phyloP scores from a whole-genome alignment of 2,329 filamentous ascomycete species.

The Penicillium sp. region DNA sequence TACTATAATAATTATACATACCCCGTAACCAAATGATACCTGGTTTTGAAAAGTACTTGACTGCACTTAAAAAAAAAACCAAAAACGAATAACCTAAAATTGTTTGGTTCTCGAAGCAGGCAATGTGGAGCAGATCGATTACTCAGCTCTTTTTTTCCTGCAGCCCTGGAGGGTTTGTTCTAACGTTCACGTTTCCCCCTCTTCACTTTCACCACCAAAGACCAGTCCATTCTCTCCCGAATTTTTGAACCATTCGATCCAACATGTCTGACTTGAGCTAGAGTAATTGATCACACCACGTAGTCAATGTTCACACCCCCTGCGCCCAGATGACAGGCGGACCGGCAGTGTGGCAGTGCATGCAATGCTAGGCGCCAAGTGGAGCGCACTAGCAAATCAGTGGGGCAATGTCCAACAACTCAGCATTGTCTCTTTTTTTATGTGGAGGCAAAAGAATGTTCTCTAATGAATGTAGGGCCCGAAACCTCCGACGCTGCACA shows the following conservation, averaged over 20 bases:
- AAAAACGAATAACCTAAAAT: too few relatives aligned
- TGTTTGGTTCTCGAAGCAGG: slow-evolving; percentile 19
- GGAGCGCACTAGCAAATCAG: slow-evolving; percentile 27
- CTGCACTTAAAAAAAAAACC: too few relatives aligned
- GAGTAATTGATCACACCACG: background rate
- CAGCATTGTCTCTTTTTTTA: slow-evolving; percentile 19
- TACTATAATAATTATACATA: background rate
- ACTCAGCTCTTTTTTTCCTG: slow-evolving; percentile 16
- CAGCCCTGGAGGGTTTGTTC: slow-evolving; percentile 12
- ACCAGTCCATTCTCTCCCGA: background rate
- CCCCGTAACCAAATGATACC: too few relatives aligned
- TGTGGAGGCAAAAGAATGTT: slow-evolving; percentile 29
- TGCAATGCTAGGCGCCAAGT: slow-evolving; percentile 27
- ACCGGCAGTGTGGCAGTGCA: slow-evolving; percentile 32
- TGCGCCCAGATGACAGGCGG: slow-evolving; percentile 25
- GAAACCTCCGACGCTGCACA: slow-evolving; percentile 13
- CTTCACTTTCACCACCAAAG: background rate
- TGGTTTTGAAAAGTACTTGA: too few relatives aligned
- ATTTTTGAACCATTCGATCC: background rate
- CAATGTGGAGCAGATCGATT: slow-evolving; percentile 18
- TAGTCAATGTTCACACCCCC: slow-evolving; percentile 1
- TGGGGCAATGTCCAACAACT: slow-evolving; percentile 21
- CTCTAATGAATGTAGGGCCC: slow-evolving; percentile 18
- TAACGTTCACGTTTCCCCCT: slow-evolving; percentile 2
- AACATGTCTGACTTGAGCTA: background rate